phyloP scores from a whole-genome alignment of 768 basidiomycete genomes.

The Auricularia auricula-judae region DNA sequence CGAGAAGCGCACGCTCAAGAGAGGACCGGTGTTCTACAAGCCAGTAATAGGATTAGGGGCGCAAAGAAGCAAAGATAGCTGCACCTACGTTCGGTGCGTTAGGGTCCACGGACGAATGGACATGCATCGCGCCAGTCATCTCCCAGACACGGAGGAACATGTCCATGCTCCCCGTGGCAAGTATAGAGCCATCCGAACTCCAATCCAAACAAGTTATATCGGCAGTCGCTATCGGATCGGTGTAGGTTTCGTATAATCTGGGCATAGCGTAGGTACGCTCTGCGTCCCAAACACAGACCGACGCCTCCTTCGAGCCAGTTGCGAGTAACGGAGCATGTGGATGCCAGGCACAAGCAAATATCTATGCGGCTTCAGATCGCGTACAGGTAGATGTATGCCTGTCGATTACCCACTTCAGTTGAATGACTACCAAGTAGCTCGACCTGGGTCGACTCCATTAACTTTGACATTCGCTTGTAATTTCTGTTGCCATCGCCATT shows the following conservation, averaged over 20 bases:
- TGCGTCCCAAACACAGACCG: slow-evolving; percentile 60
- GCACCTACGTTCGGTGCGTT: slow-evolving; percentile 44
- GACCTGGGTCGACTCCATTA: neutral
- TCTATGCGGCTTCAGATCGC: slow-evolving; percentile 28
- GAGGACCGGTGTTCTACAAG: neutral
- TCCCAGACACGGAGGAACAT: slow-evolving; percentile 57
- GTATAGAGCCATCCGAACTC: slow-evolving; percentile 59
- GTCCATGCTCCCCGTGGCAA: slow-evolving; percentile 75
- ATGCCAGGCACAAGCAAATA: slow-evolving; percentile 75
- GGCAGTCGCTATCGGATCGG: slow-evolving; percentile 18
- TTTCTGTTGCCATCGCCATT: too few relatives aligned
- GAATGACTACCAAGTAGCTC: neutral
- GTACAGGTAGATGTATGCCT: too few relatives aligned
- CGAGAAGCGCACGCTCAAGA: slow-evolving; percentile 24
- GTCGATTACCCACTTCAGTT: neutral
- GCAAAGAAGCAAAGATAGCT: slow-evolving; percentile 7
- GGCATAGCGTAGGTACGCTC: slow-evolving; percentile 21
- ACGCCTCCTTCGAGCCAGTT: slow-evolving; percentile 75
- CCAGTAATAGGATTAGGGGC: too few relatives aligned
- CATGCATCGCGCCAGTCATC: slow-evolving; percentile 44
- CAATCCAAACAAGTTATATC: slow-evolving; percentile 73
- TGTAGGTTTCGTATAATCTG: slow-evolving; percentile 36
- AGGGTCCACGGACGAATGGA: slow-evolving; percentile 27
- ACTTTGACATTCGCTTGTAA: neutral
- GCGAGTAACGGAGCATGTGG: slow-evolving; percentile 53